Percentiles rank a stretch among this genome's conserved stretches.
Conservation (phyloP, 371 early-diverging fungal species). For the Rhizomucor miehei region DNA sequence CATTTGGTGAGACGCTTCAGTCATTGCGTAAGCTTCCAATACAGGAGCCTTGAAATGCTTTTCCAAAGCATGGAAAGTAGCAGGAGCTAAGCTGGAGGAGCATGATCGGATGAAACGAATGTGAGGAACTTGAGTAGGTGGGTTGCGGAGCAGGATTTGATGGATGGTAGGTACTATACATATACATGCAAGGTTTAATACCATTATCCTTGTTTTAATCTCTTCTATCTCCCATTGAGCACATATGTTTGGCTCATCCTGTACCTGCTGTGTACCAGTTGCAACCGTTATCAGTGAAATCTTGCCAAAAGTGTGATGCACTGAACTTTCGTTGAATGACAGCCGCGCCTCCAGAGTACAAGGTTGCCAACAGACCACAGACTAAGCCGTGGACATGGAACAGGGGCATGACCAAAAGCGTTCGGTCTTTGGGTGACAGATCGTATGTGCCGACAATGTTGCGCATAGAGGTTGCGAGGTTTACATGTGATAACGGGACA, state of each 20-base stretch:
- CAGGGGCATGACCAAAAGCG: conserved; percentile 87
- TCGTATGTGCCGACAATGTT: conserved; percentile 75
- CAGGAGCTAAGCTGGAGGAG: conserved; percentile 79
- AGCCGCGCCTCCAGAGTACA: conserved; percentile 75
- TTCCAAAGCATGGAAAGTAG: conserved; percentile 69
- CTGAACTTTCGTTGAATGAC: conserved; percentile 81
- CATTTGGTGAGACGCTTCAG: conserved; percentile 91
- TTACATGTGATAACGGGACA: conserved; percentile 84
- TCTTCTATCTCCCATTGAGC: too few species aligned
- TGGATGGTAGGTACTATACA: conserved; percentile 82
- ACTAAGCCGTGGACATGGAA: conserved; percentile 91
- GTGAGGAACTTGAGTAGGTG: conserved; percentile 40
- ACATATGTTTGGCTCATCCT: not conserved
- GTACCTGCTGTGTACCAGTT: conserved; percentile 78
- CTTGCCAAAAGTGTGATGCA: conserved; percentile 78
- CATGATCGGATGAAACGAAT: conserved; percentile 87
- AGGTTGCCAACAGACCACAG: conserved; percentile 73
- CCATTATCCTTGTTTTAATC: too few species aligned
- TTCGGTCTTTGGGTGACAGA: conserved; percentile 58
- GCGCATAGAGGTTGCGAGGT: conserved; percentile 68
- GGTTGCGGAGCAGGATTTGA: conserved; percentile 71
- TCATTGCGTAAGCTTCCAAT: conserved; percentile 91
- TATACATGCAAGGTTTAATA: not conserved
- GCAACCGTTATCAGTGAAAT: conserved; percentile 56
- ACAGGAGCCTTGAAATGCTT: conserved; percentile 73